A percentile compares a stretch with the other conserved stretches of the same genome.
phyloP scores from a whole-genome alignment of 148 eudicot genomes.

The Polygonum aviculare region DNA sequence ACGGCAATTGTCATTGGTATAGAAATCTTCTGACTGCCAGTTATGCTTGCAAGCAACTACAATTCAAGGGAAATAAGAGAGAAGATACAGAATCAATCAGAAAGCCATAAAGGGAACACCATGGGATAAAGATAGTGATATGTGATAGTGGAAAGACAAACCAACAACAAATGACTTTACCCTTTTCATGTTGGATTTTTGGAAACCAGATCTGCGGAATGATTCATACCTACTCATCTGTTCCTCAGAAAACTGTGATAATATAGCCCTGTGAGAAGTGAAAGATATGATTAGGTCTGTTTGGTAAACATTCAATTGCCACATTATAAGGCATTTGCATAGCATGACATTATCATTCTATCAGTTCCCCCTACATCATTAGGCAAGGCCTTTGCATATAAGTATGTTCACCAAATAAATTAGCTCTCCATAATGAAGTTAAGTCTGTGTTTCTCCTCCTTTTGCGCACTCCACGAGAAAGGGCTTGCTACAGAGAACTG shows the following conservation, averaged over 20 bases:
- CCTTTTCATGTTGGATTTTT: constrained; percentile 86
- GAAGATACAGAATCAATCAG: not conserved
- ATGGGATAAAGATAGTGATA: not conserved
- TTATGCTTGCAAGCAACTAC: constrained; percentile 77
- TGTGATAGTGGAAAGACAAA: not conserved
- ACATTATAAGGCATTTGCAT: not conserved
- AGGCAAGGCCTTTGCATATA: not conserved
- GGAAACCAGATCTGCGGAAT: constrained; percentile 87
- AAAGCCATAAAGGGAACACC: not conserved
- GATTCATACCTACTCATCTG: constrained; percentile 93
- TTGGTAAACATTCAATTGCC: not conserved
- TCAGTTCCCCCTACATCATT: not conserved
- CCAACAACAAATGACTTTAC: constrained; percentile 22
- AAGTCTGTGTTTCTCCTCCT: not conserved
- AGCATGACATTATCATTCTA: not conserved
- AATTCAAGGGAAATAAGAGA: constrained; percentile 5
- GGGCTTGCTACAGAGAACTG: not conserved
- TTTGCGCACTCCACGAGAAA: not conserved
- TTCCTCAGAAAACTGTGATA: constrained; percentile 70
- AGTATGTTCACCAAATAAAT: not conserved
- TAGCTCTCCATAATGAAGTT: not conserved
- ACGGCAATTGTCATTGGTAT: constrained; percentile 87
- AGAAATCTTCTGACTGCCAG: constrained; percentile 84
- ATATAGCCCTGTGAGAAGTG: constrained; percentile 40
- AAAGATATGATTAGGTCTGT: not conserved